These are phyloP conservation scores for Penicillium coffeae DNA, from an alignment of 495 filamentous ascomycete genomes.

Conservation along the genomic window DNA sequence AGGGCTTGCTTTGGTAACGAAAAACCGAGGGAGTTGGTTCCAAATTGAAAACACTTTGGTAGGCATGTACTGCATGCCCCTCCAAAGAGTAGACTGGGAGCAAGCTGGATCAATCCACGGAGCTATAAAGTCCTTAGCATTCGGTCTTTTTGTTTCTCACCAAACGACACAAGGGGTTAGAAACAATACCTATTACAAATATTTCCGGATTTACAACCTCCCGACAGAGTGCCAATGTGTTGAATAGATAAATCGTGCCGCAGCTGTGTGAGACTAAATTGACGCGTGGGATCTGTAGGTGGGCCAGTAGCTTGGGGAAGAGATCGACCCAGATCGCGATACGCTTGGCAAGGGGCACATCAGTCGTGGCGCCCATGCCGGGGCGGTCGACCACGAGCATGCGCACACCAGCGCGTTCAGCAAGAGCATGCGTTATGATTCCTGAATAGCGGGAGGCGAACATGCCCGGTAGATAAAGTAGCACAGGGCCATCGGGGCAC, in stretches of 20 bases:
- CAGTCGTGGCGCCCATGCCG: slow-evolving; percentile 44
- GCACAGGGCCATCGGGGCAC: slow-evolving; percentile 7
- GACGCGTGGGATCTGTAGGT: slow-evolving; percentile 38
- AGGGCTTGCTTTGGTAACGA: slow-evolving; percentile 24
- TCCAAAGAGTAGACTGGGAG: slow-evolving; percentile 26
- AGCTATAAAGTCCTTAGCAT: slow-evolving; percentile 18
- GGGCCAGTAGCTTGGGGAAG: slow-evolving; percentile 36
- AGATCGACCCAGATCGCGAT: slow-evolving; percentile 40
- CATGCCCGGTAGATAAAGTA: slow-evolving; percentile 35
- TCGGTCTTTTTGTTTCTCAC: not conserved
- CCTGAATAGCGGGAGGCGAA: slow-evolving; percentile 31
- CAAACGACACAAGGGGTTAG: not conserved
- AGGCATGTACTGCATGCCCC: slow-evolving; percentile 25
- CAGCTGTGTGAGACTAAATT: slow-evolving; percentile 40
- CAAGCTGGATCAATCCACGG: slow-evolving; percentile 47
- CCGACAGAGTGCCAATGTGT: slow-evolving; percentile 35
- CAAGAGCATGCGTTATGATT: slow-evolving; percentile 23
- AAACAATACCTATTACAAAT: slow-evolving; percentile 28
- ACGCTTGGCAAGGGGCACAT: slow-evolving; percentile 32
- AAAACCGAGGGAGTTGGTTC: slow-evolving; percentile 32
- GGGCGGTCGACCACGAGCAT: slow-evolving; percentile 29
- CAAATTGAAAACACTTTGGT: slow-evolving; percentile 26
- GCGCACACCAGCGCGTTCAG: slow-evolving; percentile 28
- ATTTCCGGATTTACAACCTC: slow-evolving; percentile 35
- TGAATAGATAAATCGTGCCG: slow-evolving; percentile 46